Base-by-base conservation (phyloP, 2,329 filamentous ascomycete genomes). In the Fusarium compactum region DNA sequence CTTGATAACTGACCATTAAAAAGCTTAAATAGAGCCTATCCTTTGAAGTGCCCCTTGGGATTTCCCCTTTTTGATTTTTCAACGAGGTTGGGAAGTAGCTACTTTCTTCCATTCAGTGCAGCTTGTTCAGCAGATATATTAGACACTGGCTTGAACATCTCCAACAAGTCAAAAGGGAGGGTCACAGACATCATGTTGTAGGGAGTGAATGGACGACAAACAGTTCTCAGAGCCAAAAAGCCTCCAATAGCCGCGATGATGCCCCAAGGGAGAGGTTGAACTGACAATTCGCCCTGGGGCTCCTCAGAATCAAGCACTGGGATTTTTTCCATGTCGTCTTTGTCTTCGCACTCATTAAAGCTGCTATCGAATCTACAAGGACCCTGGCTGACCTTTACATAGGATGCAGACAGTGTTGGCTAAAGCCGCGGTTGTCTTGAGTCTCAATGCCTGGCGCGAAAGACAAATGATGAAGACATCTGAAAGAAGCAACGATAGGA, bases 131-230 rank as follows among this genome's bases (percentile, higher is more conserved):
- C 27, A 60, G 73, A 77, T 6, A 55, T 54, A 22, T 73, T 63
- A 16, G 63, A 46, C 14, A 52, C 56, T 6, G 67, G 9, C 15
- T 62, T 50, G 57, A 79, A 67, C 32, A 74, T 60, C 16, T 65
- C 70, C 41, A 78, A 46, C 38, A 79, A 67, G 4, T 74, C 57
- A 8, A 77, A 58, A 8, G 76, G 77, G 0, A 79, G 70, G 0
- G 76, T 79, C 6, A 68, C 70, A 29, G 77, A 74, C 67, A 79
- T 76, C 45, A 74, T 71, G 30, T 55, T 60, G 62, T 78, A 79
- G 8, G 78, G 78, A 25, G 57, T 62, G 8, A 62, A 44, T 1
- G 77, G 74, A 12, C 77, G 73, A 43, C 75, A 51, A 30, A 73
- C 15, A 16, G 67, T 61, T 2, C 65, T 68, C 24, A 74, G 18